These are phyloP conservation scores for Cucumis hystrix DNA, from an alignment of 306 rosid species.

Conservation along the genomic window DNA sequence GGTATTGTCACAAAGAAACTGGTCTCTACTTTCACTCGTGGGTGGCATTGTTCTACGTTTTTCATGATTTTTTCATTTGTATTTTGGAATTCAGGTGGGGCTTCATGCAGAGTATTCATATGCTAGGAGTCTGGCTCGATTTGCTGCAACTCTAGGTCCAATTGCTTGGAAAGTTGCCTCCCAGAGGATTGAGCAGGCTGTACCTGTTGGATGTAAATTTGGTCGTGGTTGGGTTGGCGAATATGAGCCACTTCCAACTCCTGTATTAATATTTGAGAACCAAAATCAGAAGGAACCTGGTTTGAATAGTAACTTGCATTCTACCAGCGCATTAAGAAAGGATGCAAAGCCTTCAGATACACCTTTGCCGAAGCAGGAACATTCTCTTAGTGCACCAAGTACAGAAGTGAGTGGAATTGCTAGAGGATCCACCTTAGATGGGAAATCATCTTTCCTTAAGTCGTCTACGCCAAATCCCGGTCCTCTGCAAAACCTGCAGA, in stretches of 20 bases:
- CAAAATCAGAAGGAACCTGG: slow-evolving; percentile 36
- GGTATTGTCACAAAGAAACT: slow-evolving; percentile 35
- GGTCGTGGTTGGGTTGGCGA: slow-evolving; percentile 99
- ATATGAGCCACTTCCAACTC: slow-evolving; percentile 92
- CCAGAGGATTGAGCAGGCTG: slow-evolving; percentile 70
- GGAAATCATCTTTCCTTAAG: slow-evolving; percentile 38
- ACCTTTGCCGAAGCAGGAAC: slow-evolving; percentile 29
- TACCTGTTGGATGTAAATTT: slow-evolving; percentile 74
- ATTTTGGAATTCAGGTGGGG: slow-evolving; percentile 56
- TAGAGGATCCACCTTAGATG: slow-evolving; percentile 35
- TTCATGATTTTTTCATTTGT: not conserved
- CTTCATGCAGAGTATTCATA: slow-evolving; percentile 93
- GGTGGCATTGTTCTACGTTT: slow-evolving; percentile 4
- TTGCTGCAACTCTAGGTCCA: slow-evolving; percentile 82
- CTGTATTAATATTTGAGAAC: slow-evolving; percentile 58
- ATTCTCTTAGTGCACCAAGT: slow-evolving; percentile 23
- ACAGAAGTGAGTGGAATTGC: slow-evolving; percentile 29
- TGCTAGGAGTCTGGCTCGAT: slow-evolving; percentile 96
- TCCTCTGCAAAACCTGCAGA: slow-evolving; percentile 29
- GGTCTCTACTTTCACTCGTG: not conserved
- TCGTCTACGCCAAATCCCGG: slow-evolving; percentile 28
- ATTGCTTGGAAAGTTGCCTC: slow-evolving; percentile 92
- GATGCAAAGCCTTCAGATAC: slow-evolving; percentile 29
- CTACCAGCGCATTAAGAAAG: slow-evolving; percentile 28
- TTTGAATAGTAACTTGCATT: slow-evolving; percentile 23